phyloP scores from a whole-genome alignment of 2,329 filamentous ascomycete species.

The Cladosporium colombiae region DNA sequence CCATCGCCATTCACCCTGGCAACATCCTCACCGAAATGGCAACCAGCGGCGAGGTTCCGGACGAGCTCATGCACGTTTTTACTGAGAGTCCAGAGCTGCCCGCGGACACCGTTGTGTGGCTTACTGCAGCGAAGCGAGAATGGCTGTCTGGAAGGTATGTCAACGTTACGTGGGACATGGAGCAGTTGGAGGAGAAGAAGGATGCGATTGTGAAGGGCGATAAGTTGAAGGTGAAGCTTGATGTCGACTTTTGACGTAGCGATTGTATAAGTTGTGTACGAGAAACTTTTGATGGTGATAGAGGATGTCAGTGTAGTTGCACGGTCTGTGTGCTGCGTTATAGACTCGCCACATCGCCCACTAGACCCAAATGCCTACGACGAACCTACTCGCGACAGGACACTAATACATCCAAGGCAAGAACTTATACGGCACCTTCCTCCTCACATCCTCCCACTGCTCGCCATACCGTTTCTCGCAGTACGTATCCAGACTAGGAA shows the following conservation, averaged over 20 bases:
- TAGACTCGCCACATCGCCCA: neutral
- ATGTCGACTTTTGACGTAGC: constrained; percentile 18
- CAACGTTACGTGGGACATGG: constrained; percentile 43
- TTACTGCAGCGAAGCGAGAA: constrained; percentile 36
- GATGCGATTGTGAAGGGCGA: constrained; percentile 38
- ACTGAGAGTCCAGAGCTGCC: constrained; percentile 36
- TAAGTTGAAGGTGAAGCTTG: constrained; percentile 35
- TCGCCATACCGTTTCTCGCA: constrained; percentile 31
- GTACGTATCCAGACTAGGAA: constrained; percentile 33
- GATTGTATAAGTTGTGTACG: neutral
- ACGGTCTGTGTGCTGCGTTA: neutral
- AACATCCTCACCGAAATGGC: constrained; percentile 34
- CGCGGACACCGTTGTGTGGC: constrained; percentile 36
- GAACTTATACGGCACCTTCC: constrained; percentile 31
- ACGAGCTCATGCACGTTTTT: constrained; percentile 26
- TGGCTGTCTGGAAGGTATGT: constrained; percentile 43
- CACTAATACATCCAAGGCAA: constrained; percentile 31
- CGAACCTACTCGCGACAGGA: neutral
- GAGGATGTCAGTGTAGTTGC: neutral
- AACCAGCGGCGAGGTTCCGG: constrained; percentile 35
- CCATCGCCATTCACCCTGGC: constrained; percentile 46
- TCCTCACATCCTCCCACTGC: constrained; percentile 29
- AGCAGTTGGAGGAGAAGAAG: constrained; percentile 37
- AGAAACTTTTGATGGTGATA: neutral
- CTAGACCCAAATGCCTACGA: neutral